A percentile compares a stretch with the other conserved stretches of the same genome.
Conservation (phyloP, 164 flowering plant genomes). For the Magnolia officinalis region DNA sequence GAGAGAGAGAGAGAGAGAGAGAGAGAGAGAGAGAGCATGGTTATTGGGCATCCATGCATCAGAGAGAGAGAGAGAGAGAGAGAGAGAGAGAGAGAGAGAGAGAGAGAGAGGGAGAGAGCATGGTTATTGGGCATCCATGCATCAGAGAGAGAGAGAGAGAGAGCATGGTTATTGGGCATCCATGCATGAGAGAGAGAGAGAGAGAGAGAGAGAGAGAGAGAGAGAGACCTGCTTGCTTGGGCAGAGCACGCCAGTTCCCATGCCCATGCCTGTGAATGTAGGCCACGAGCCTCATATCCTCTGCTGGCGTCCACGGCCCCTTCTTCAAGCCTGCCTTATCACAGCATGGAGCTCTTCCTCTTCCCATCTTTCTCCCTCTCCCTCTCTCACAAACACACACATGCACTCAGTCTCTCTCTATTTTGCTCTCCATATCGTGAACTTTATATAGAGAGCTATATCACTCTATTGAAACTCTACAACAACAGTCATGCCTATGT, state of each 20-base stretch:
- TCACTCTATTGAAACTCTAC: neutral
- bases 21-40: too few species aligned
- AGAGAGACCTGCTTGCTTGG: constrained; percentile 55
- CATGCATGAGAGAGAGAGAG: constrained; percentile 7
- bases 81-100: too few species aligned
- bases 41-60: too few species aligned
- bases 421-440: neutral
- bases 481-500: neutral
- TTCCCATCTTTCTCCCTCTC: constrained; percentile 9
- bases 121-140: too few species aligned
- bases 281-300: constrained; percentile 53
- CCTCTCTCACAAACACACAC: neutral
- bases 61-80: too few species aligned
- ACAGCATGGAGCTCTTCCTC: constrained; percentile 67
- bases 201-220: constrained; percentile 15
- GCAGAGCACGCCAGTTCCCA: constrained; percentile 74
- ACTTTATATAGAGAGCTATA: neutral
- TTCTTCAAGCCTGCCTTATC: constrained; percentile 62
- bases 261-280: constrained; percentile 67
- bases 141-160: constrained; percentile 10
- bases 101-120: constrained; percentile 12
- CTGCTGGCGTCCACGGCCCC: constrained; percentile 77
- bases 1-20: too few species aligned
- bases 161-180: neutral
- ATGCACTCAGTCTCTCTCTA: neutral